Conservation (phyloP, 257 asterid species). For the Henckelia pumila region DNA sequence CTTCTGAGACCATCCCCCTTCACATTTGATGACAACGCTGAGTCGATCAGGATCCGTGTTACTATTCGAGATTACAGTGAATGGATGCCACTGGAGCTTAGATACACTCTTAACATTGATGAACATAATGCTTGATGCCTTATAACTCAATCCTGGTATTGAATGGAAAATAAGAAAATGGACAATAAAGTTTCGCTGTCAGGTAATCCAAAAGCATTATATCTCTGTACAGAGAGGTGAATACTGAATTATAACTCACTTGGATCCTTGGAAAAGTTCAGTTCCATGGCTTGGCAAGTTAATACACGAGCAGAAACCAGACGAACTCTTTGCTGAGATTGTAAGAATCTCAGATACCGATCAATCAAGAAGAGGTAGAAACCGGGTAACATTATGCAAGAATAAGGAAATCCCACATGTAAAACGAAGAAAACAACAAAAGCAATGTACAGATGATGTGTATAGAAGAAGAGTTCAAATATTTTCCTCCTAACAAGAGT, state of each 20-base stretch:
- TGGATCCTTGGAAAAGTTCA: constrained; percentile 44
- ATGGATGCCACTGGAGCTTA: constrained; percentile 63
- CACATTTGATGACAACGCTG: constrained; percentile 38
- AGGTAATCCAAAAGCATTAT: not conserved
- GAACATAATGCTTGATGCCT: constrained; percentile 43
- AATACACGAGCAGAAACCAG: constrained; percentile 39
- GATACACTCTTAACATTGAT: constrained; percentile 44
- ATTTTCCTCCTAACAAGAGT: constrained; percentile 31
- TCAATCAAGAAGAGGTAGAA: constrained; percentile 41
- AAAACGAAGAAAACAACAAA: constrained; percentile 32
- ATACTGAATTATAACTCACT: constrained; percentile 16
- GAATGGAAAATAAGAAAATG: not conserved
- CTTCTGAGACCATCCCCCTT: constrained; percentile 50
- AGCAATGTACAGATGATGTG: constrained; percentile 43
- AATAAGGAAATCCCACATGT: constrained; percentile 41
- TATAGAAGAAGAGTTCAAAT: constrained; percentile 43
- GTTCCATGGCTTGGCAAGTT: constrained; percentile 39
- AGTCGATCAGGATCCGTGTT: constrained; percentile 36
- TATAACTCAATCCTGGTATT: constrained; percentile 35
- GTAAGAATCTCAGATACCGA: constrained; percentile 42
- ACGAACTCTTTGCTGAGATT: constrained; percentile 32
- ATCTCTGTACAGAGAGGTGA: not conserved
- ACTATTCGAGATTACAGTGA: constrained; percentile 42
- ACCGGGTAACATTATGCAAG: constrained; percentile 44
- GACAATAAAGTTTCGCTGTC: not conserved